Evolutionary conservation across 2,329 filamentous ascomycete species (phyloP), one percentile per base, ranked within the genome.

Genomic region (Ascochyta fabae): DNA sequence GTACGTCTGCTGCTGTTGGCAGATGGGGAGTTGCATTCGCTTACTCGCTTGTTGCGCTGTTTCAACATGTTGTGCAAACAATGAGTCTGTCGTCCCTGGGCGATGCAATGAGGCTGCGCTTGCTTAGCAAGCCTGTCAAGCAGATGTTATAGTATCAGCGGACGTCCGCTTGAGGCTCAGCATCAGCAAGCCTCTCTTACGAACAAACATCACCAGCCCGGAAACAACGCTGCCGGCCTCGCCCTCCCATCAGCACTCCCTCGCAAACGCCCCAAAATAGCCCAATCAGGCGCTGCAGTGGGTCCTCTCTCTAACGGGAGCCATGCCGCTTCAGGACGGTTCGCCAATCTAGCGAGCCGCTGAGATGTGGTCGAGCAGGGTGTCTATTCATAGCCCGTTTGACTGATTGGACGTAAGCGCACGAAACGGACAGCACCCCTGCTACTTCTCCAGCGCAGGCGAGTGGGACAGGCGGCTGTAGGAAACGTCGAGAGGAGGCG

Each of bases 281-380:
- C 54, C 54, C 44, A 57, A 57, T 57, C 54, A 57, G 54, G 43
- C 54, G 54, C 54, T 57, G 48, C 9, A n/a, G 54, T 48, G 54
- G 54, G 38, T 35, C 48, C 9, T 19, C 27, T 15, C n/a, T 3
- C 6, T 5, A 12, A 26, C 53, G 53, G 53, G 33, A 49, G 44
- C 47, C 33, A 47, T 19, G 46, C 38, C 24, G 5, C 5, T 12
- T 46, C 35, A 26, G 12, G 26, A 26, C 34, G 33, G 53, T 47
- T 51, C 19, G 47, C 26, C 47, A 51, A 56, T 51, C 43, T 51
- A 51, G 42, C 53, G 53, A 56, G 38, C 47, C 47, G 53, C 53
- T 38, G 47, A 44, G 23, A 35, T 35, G 15, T 35, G 33, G 33
- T 16, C 33, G 33, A 19, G 10, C 29, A 35, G 22, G 42, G 27